Percentiles rank a stretch among this genome's conserved stretches.
Conservation (phyloP, 495 filamentous ascomycete species). For the Penicillium bialowiezense region DNA sequence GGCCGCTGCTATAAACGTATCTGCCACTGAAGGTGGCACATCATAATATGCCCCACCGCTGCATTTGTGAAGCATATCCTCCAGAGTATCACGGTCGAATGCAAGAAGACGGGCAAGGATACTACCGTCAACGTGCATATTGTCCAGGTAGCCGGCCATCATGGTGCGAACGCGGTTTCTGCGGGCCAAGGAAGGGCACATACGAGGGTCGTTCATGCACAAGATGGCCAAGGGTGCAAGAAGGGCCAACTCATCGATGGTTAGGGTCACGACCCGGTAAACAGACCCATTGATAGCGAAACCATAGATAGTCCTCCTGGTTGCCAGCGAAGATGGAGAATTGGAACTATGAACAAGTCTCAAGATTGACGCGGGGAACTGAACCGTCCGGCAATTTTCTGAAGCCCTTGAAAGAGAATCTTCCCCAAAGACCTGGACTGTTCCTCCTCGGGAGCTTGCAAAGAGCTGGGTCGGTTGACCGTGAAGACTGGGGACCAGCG, state of each 20-base stretch:
- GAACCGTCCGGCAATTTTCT: conserved; percentile 24
- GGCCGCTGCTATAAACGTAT: conserved; percentile 27
- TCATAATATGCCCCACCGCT: neutral
- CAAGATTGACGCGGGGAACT: conserved; percentile 34
- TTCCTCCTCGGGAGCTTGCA: conserved; percentile 28
- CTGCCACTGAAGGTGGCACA: neutral
- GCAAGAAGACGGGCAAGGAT: conserved; percentile 55
- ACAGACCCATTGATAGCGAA: conserved; percentile 64
- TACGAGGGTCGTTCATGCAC: conserved; percentile 35
- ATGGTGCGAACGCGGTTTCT: conserved; percentile 25
- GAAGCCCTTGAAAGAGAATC: conserved; percentile 14
- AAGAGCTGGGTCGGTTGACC: neutral
- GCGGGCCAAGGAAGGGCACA: conserved; percentile 37
- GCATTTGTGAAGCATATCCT: conserved; percentile 28
- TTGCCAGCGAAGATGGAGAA: conserved; percentile 10
- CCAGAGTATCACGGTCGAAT: conserved; percentile 36
- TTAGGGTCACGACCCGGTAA: conserved; percentile 57
- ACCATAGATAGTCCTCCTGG: conserved; percentile 44
- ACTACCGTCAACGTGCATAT: conserved; percentile 68
- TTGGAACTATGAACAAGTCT: conserved; percentile 23
- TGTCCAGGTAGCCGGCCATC: conserved; percentile 29
- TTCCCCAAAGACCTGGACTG: conserved; percentile 26
- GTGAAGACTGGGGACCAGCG: neutral
- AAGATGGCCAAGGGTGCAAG: conserved; percentile 63
- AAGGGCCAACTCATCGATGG: conserved; percentile 54